Evolutionary conservation across 2,329 filamentous ascomycete genomes (phyloP).

Genomic region (Trichoderma simmonsii): DNA sequence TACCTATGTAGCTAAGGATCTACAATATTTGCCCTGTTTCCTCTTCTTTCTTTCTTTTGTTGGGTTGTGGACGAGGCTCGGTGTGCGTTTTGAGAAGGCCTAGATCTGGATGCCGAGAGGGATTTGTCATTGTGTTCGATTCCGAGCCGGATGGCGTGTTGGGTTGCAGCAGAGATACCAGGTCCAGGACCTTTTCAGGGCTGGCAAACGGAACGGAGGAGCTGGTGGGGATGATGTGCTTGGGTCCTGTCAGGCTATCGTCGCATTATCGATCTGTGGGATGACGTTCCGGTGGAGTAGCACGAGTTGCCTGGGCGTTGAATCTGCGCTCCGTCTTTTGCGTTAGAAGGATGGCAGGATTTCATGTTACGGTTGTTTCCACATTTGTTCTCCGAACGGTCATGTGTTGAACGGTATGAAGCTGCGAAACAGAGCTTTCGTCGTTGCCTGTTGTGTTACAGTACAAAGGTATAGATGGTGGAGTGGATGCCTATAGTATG

Average conservation of each 20-base stretch:
- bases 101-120: slow-evolving; percentile 1
- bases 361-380: not conserved
- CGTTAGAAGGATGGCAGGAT: not conserved
- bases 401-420: not conserved
- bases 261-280: slow-evolving; percentile 14
- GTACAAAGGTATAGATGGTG: not conserved
- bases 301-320: not conserved
- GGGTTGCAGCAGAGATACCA: not conserved
- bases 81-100: not conserved
- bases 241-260: not conserved
- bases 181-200: not conserved
- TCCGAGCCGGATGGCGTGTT: not conserved
- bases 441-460: not conserved
- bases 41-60: not conserved
- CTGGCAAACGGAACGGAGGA: not conserved
- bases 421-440: not conserved
- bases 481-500: not conserved
- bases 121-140: not conserved
- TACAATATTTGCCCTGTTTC: not conserved
- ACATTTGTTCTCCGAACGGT: not conserved
- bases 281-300: slow-evolving; percentile 15
- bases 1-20: not conserved
- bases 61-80: not conserved
- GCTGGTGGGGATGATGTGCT: slow-evolving; percentile 5
- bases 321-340: not conserved